These are phyloP conservation scores for Lactarius quietus DNA, from an alignment of 768 basidiomycete genomes.

Conservation along the genomic window DNA sequence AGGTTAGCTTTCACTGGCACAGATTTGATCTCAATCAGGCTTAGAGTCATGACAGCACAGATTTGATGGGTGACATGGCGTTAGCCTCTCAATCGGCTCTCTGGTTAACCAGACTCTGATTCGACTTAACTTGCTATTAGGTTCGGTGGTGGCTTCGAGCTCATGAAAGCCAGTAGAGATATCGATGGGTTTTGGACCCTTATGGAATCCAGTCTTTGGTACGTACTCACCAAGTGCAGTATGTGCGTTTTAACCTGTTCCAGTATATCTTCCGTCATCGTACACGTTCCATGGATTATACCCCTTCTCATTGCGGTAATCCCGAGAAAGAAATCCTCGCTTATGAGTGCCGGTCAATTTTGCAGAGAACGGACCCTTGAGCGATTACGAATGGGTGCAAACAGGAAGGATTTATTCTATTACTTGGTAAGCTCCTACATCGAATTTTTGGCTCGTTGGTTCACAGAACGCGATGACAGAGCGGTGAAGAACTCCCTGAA, in stretches of 20 bases:
- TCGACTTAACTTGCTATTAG: not conserved
- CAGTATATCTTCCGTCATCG: not conserved
- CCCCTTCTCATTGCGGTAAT: not conserved
- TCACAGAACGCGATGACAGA: not conserved
- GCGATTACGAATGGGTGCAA: not conserved
- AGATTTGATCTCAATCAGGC: not conserved
- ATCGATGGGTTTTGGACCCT: not conserved
- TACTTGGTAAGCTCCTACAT: constrained; percentile 33
- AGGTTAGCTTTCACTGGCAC: constrained; percentile 31
- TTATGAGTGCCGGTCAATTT: not conserved
- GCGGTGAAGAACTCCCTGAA: not conserved
- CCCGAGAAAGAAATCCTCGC: not conserved
- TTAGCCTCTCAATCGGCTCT: constrained; percentile 19
- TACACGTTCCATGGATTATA: not conserved
- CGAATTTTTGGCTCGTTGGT: not conserved
- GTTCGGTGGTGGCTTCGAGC: not conserved
- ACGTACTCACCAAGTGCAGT: not conserved
- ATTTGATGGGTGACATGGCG: constrained; percentile 44
- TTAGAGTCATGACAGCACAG: constrained; percentile 32
- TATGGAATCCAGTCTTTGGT: not conserved
- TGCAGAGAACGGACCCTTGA: not conserved
- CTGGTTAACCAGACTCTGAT: not conserved
- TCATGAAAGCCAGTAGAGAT: not conserved
- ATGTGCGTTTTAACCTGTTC: not conserved
- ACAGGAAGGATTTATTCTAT: constrained; percentile 37